A percentile compares a stretch with the other conserved stretches of the same genome.
These are phyloP conservation scores for Protostelium mycophagum DNA, from an alignment of 78 protist genomes.

Conservation along the genomic window DNA sequence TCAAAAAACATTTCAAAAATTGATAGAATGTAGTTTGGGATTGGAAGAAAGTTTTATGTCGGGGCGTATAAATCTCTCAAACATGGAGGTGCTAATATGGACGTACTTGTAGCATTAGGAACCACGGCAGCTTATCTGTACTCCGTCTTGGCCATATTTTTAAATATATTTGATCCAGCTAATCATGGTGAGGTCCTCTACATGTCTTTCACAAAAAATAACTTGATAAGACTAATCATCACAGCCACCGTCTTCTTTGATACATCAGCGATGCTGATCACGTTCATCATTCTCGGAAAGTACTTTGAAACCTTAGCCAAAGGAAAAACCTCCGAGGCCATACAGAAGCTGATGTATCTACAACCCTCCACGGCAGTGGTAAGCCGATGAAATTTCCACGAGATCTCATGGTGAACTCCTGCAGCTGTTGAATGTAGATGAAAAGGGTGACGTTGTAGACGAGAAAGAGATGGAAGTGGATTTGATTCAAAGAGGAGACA, in stretches of 20 bases:
- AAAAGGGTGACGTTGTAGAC: slow-evolving; percentile 5
- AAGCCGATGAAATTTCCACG: not conserved
- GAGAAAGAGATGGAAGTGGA: slow-evolving; percentile 50
- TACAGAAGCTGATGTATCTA: slow-evolving; percentile 53
- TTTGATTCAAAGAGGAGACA: slow-evolving; percentile 71
- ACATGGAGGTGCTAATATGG: slow-evolving; percentile 85
- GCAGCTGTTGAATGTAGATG: slow-evolving; percentile 15
- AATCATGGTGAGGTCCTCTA: not conserved
- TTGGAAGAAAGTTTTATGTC: slow-evolving; percentile 74
- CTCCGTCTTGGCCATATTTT: slow-evolving; percentile 58
- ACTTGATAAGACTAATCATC: not conserved
- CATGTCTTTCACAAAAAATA: not conserved
- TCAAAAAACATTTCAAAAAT: no score
- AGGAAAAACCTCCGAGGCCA: slow-evolving; percentile 77
- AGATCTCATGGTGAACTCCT: not conserved
- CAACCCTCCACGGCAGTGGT: slow-evolving; percentile 51
- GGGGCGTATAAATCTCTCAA: slow-evolving; percentile 53
- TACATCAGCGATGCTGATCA: slow-evolving; percentile 64
- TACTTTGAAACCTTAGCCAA: slow-evolving; percentile 86
- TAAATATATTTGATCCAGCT: not conserved
- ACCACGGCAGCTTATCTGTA: slow-evolving; percentile 77
- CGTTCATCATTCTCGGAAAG: slow-evolving; percentile 86
- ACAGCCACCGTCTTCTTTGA: slow-evolving; percentile 42
- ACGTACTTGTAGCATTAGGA: slow-evolving; percentile 84
- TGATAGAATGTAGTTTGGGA: no score